Evolutionary conservation across 306 rosid genomes (phyloP), one percentile per base, ranked within the genome.

Genomic region (Castanopsis chinensis): DNA sequence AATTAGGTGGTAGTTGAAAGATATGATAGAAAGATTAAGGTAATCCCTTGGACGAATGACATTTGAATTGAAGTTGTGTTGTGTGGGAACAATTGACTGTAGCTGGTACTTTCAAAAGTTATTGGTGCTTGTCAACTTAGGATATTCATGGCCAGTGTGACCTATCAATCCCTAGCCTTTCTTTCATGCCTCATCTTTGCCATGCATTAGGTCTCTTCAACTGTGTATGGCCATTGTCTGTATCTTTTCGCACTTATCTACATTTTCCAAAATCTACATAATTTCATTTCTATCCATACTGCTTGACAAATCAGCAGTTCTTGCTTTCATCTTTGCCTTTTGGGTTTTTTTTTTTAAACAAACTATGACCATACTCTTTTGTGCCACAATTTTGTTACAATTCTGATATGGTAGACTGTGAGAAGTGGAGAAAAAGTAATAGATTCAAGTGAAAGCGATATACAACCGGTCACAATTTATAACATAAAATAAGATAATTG

Each of bases 111-210:
- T 85, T 81, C 75, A 35, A 25, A 78, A 17, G 69, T 41, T 83
- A 78, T 51, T 85, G 92, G 92, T 37, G 77, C 20, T 86, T 67
- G 91, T 90, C 97, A 91, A 90, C 91, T 52, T 79, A 76, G 87
- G 89, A 79, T 80, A 83, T 86, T 81, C 84, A 89, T 89, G 80
- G 73, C 78, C 74, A 70, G 35, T 64, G 25, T 75, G 88, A 87
- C 88, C 85, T 76, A 30, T 76, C 72, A 55, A 71, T 72, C 49
- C 60, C 13, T 71, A 74, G 82, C 65, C 79, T 81, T 69, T 63
- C 83, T 79, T 88, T 83, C 84, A 55, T 88, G 90, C 81, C 89
- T 41, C 83, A 54, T 75, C 89, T 87, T 90, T 84, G 81, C 73
- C 85, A 19, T 78, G 84, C 95, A 87, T 74, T 28, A 15, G 23